Conservation (phyloP, 805 yeast genomes). For the Spathaspora gorwiae region DNA sequence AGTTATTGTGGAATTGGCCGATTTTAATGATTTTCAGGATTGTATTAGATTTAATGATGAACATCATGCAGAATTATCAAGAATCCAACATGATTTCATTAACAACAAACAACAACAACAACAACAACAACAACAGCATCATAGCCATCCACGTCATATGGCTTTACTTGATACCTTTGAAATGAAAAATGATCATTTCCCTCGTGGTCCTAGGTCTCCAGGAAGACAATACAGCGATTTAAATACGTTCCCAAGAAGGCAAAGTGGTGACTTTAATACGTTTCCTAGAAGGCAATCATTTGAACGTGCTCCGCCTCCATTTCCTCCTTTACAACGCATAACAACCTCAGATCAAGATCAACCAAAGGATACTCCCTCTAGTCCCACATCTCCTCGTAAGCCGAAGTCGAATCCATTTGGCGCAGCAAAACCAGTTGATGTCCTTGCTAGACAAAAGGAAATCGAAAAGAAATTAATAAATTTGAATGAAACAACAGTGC, state of each 20-base stretch:
- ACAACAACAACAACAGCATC: background rate
- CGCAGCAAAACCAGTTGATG: constrained; percentile 80
- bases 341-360: background rate
- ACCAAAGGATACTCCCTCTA: too few species aligned
- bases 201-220: background rate
- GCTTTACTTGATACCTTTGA: constrained; percentile 9
- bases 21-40: constrained; percentile 36
- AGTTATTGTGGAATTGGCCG: constrained; percentile 36
- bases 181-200: background rate
- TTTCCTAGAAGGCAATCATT: constrained; percentile 2
- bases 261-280: constrained; percentile 5
- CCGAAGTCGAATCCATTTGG: constrained; percentile 71
- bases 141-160: constrained; percentile 9
- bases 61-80: constrained; percentile 25
- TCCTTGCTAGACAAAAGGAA: constrained; percentile 58
- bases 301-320: background rate
- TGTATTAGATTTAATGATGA: constrained; percentile 37
- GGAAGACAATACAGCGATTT: background rate
- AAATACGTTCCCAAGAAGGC: background rate
- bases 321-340: background rate
- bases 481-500: constrained; percentile 30
- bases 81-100: constrained; percentile 26
- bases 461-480: constrained; percentile 42
- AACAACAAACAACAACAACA: constrained; percentile 9
- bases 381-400: constrained; percentile 2